Evolutionary conservation across 2,329 filamentous ascomycete genomes (phyloP).

Genomic region (Colletotrichum navitas): DNA sequence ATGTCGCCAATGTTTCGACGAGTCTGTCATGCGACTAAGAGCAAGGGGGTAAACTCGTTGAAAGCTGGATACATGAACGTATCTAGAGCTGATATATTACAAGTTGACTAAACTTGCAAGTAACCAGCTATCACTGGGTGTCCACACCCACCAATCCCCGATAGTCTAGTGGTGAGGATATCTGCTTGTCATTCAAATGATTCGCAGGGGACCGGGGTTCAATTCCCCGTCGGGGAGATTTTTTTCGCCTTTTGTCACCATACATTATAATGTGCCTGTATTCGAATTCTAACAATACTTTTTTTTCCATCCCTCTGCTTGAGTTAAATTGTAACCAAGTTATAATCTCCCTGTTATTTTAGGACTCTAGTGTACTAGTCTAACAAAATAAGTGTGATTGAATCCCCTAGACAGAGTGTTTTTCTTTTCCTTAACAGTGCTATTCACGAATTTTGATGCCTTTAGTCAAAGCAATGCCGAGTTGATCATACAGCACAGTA

Average conservation of each 20-base stretch:
- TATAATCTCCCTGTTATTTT: too few relatives aligned
- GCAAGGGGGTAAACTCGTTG: too few relatives aligned
- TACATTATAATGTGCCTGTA: too few relatives aligned
- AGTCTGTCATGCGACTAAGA: neutral
- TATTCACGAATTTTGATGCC: neutral
- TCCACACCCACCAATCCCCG: slow-evolving; percentile 14
- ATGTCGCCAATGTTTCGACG: too few relatives aligned
- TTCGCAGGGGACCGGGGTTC: slow-evolving; percentile 41
- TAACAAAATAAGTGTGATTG: neutral
- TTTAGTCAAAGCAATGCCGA: neutral
- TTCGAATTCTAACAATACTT: too few relatives aligned
- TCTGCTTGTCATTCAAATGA: slow-evolving; percentile 34
- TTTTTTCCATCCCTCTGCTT: too few relatives aligned
- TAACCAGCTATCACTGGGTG: slow-evolving; percentile 16
- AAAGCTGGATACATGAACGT: neutral
- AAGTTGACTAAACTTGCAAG: too few relatives aligned
- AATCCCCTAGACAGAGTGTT: too few relatives aligned
- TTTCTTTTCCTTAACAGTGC: neutral
- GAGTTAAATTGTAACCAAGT: too few relatives aligned
- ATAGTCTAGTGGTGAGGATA: slow-evolving; percentile 43
- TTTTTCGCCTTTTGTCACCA: neutral
- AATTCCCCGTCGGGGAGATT: slow-evolving; percentile 41
- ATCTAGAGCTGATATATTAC: too few relatives aligned
- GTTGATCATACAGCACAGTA: neutral
- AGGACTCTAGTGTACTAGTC: neutral